Percentiles rank a stretch among this genome's conserved stretches.
Conservation (phyloP, 805 yeast genomes). For the Candida krabiensis region DNA sequence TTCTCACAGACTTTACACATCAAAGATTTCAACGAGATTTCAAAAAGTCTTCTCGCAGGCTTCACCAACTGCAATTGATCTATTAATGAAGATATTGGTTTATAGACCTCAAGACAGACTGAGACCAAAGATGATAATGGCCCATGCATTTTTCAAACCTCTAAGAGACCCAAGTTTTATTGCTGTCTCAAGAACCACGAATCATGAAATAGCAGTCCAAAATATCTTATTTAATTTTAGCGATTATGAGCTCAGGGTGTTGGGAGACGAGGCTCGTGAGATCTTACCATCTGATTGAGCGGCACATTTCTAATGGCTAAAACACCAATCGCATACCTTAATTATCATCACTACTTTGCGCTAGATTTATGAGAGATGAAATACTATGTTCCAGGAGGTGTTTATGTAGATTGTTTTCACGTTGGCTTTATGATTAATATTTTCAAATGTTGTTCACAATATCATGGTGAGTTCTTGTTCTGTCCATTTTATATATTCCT, state of each 20-base stretch:
- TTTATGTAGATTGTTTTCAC: too few species aligned
- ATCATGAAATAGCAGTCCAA: constrained; percentile 38
- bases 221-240: constrained; percentile 65
- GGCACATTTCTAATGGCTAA: neutral
- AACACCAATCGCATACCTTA: neutral
- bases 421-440: too few species aligned
- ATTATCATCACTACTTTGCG: neutral
- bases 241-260: constrained; percentile 50
- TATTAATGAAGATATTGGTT: constrained; percentile 76
- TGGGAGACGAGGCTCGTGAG: constrained; percentile 26
- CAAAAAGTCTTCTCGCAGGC: constrained; percentile 72
- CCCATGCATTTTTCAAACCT: constrained; percentile 89
- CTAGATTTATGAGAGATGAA: neutral
- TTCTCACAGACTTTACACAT: constrained; percentile 49
- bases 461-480: too few species aligned
- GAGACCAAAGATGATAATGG: constrained; percentile 76
- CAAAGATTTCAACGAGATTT: constrained; percentile 37
- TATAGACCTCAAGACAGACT: constrained; percentile 87
- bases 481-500: too few species aligned
- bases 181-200: constrained; percentile 31
- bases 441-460: too few species aligned
- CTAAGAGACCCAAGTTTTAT: constrained; percentile 57
- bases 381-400: neutral
- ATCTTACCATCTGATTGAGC: constrained; percentile 24
- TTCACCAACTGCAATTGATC: constrained; percentile 82